Evolutionary conservation across 345 rosid species (phyloP).

Genomic region (Salix koriyanagi): DNA sequence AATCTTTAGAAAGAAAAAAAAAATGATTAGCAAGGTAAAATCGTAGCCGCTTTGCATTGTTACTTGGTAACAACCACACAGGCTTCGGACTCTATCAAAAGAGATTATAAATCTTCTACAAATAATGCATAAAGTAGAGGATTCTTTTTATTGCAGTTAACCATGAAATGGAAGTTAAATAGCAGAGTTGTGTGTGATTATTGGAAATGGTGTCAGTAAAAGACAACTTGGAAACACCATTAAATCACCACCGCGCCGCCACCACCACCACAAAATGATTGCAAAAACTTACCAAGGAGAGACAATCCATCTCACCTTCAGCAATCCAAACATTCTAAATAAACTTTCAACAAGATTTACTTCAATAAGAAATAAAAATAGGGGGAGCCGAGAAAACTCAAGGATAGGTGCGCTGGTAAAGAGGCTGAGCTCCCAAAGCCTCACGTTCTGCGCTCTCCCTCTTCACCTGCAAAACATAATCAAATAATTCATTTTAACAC

Average conservation of each 20-base stretch:
- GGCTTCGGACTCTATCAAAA: not conserved
- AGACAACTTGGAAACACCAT: slow-evolving; percentile 2
- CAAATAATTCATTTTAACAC: not conserved
- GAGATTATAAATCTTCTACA: not conserved
- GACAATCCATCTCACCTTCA: not conserved
- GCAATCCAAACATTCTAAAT: slow-evolving; percentile 4
- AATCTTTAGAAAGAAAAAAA: not conserved
- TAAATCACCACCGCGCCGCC: slow-evolving; percentile 8
- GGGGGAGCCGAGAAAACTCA: slow-evolving; percentile 26
- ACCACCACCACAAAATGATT: not conserved
- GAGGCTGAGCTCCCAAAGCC: slow-evolving; percentile 90
- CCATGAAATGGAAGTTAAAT: not conserved
- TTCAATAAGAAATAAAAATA: slow-evolving; percentile 10
- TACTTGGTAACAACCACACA: not conserved
- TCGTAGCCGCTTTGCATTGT: not conserved
- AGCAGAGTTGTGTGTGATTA: slow-evolving; percentile 5
- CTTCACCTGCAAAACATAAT: slow-evolving; percentile 55
- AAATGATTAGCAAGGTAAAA: not conserved
- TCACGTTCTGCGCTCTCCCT: slow-evolving; percentile 79
- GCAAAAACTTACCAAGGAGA: slow-evolving; percentile 1
- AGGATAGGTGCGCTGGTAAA: slow-evolving; percentile 81
- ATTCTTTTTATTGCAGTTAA: not conserved
- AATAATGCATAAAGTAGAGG: not conserved
- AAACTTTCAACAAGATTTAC: slow-evolving; percentile 3
- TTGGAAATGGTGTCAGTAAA: slow-evolving; percentile 9